A percentile compares a stretch with the other conserved stretches of the same genome.
Conservation (phyloP, 768 basidiomycete genomes). For the Pisolithus microcarpus region DNA sequence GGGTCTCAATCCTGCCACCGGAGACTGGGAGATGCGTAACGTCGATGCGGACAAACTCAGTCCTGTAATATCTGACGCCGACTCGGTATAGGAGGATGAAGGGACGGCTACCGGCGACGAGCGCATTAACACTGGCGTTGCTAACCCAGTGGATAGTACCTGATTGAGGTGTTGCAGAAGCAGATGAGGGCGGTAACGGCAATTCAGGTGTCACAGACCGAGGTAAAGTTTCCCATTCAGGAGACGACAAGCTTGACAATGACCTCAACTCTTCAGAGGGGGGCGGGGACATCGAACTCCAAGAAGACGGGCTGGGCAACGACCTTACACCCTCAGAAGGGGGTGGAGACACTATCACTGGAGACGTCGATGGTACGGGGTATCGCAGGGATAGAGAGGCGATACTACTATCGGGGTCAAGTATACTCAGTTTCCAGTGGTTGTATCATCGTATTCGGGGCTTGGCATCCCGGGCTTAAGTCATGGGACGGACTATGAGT, state of each 20-base stretch:
- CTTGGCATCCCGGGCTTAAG: neutral
- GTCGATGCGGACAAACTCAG: neutral
- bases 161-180: no score
- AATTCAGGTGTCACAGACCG: no score
- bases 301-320: conserved; percentile 2
- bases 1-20: conserved; percentile 5
- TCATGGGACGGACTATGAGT: neutral
- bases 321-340: conserved; percentile 12
- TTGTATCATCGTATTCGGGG: neutral
- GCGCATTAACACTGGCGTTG: neutral
- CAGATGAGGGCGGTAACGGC: no score
- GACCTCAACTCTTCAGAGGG: conserved; percentile 12
- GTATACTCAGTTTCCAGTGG: neutral
- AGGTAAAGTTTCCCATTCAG: no score
- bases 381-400: conserved; percentile 26
- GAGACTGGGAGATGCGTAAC: neutral
- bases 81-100: neutral
- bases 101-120: neutral
- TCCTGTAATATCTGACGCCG: neutral
- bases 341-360: conserved; percentile 16
- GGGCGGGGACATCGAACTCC: conserved; percentile 8
- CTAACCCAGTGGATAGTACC: no score
- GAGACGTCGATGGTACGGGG: conserved; percentile 22
- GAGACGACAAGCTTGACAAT: neutral
- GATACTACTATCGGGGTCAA: conserved; percentile 8